These are phyloP conservation scores for Saccharum spontaneum DNA, from an alignment of 176 grass and related monocot species.

Conservation along the genomic window DNA sequence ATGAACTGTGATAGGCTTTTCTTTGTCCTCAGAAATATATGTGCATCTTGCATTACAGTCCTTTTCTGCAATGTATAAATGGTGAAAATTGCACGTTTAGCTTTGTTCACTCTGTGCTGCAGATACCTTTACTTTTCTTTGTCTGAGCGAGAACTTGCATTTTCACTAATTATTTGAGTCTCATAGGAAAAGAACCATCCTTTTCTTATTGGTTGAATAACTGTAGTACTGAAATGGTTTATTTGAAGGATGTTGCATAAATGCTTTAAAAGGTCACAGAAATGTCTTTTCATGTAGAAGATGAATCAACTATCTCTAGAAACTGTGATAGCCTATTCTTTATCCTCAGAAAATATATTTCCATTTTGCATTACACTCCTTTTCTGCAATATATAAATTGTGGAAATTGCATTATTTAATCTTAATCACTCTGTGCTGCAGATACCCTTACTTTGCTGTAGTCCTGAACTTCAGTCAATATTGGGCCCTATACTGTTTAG, in stretches of 20 bases:
- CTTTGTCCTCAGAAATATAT: background rate
- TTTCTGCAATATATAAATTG: slow-evolving; percentile 11
- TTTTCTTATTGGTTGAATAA: background rate
- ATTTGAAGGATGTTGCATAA: slow-evolving; percentile 1
- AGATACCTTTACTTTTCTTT: background rate
- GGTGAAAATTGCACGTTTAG: background rate
- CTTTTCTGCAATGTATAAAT: background rate
- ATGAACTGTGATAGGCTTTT: background rate
- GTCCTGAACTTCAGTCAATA: slow-evolving; percentile 97
- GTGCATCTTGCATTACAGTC: background rate
- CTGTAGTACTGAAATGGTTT: background rate
- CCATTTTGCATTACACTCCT: slow-evolving; percentile 22
- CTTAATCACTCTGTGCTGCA: slow-evolving; percentile 29
- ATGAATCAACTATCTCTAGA: background rate
- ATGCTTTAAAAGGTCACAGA: background rate
- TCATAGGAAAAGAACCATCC: background rate
- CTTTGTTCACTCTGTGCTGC: background rate
- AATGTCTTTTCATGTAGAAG: background rate
- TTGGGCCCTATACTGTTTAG: slow-evolving; percentile 95
- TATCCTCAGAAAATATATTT: background rate
- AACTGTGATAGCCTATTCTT: slow-evolving; percentile 12
- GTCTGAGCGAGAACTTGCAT: background rate
- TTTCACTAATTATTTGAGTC: background rate
- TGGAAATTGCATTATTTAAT: background rate
- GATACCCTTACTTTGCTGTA: slow-evolving; percentile 81